A percentile compares a stretch with the other conserved stretches of the same genome.
These are phyloP conservation scores for Dimargaris cristalligena DNA, from an alignment of 192 early-diverging fungal genomes.

Conservation along the genomic window DNA sequence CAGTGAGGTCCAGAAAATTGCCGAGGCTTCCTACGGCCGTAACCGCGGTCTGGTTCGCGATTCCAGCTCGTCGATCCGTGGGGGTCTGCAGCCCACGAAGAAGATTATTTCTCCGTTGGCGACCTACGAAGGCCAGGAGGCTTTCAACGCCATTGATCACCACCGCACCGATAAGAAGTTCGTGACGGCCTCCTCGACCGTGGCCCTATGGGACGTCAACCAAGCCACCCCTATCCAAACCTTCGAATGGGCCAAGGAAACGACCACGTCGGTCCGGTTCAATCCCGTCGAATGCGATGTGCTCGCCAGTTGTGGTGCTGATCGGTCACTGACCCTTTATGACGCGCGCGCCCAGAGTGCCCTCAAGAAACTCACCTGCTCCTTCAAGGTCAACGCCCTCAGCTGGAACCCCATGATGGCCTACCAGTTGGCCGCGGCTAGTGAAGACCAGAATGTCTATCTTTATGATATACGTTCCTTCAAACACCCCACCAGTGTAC, in stretches of 20 bases:
- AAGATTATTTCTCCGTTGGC: constrained; percentile 36
- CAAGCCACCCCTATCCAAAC: constrained; percentile 63
- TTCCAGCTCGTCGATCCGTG: too few species aligned
- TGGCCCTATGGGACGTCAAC: constrained; percentile 91
- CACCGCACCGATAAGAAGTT: constrained; percentile 71
- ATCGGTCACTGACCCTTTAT: constrained; percentile 87
- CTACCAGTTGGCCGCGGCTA: constrained; percentile 82
- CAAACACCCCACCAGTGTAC: constrained; percentile 63
- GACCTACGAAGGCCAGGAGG: constrained; percentile 59
- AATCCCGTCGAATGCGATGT: constrained; percentile 94
- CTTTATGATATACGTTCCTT: constrained; percentile 97
- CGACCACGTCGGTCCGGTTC: constrained; percentile 83
- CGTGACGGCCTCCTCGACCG: constrained; percentile 69
- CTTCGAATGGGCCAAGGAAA: constrained; percentile 88
- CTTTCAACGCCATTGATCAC: constrained; percentile 79
- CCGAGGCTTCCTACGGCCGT: background rate
- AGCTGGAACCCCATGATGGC: constrained; percentile 99
- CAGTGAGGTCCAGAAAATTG: background rate
- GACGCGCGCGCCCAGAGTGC: constrained; percentile 81
- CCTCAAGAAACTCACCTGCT: constrained; percentile 67
- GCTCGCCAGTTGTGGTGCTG: constrained; percentile 81
- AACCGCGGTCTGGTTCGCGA: constrained; percentile 4
- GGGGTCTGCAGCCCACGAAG: background rate
- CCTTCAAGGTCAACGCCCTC: constrained; percentile 84
- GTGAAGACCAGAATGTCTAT: constrained; percentile 97